phyloP scores from a whole-genome alignment of 768 basidiomycete species.

The Phaeotremella skinneri region DNA sequence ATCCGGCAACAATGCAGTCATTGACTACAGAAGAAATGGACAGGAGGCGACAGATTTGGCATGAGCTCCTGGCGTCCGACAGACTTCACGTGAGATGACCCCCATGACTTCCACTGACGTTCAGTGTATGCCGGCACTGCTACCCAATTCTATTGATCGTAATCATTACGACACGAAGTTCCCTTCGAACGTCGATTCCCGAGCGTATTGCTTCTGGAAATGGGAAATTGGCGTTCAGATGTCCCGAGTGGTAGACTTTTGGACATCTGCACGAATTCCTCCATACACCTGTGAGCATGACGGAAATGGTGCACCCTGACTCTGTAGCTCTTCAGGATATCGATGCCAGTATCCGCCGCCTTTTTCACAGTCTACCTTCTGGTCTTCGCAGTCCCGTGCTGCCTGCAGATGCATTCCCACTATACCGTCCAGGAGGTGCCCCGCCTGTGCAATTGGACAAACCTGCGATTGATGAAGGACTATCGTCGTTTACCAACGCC shows the following conservation, averaged over 20 bases:
- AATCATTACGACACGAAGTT: conserved; percentile 11
- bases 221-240: conserved; percentile 12
- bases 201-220: conserved; percentile 5
- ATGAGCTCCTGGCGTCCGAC: conserved; percentile 9
- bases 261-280: conserved; percentile 8
- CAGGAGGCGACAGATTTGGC: conserved; percentile 6
- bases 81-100: conserved; percentile 2
- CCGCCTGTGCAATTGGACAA: background rate
- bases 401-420: background rate
- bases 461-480: too few species aligned
- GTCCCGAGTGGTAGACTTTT: conserved; percentile 8
- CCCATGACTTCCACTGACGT: background rate
- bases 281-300: background rate
- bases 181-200: conserved; percentile 1
- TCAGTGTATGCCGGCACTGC: conserved; percentile 5
- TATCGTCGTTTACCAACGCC: too few species aligned
- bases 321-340: conserved; percentile 9
- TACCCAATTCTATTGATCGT: conserved; percentile 8
- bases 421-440: background rate
- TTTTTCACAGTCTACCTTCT: background rate
- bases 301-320: too few species aligned
- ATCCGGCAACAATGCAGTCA: background rate
- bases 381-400: background rate
- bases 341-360: conserved; percentile 5
- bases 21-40: conserved; percentile 8